These are phyloP conservation scores for Solanum piurae DNA, from an alignment of 257 asterid genomes.

Conservation along the genomic window DNA sequence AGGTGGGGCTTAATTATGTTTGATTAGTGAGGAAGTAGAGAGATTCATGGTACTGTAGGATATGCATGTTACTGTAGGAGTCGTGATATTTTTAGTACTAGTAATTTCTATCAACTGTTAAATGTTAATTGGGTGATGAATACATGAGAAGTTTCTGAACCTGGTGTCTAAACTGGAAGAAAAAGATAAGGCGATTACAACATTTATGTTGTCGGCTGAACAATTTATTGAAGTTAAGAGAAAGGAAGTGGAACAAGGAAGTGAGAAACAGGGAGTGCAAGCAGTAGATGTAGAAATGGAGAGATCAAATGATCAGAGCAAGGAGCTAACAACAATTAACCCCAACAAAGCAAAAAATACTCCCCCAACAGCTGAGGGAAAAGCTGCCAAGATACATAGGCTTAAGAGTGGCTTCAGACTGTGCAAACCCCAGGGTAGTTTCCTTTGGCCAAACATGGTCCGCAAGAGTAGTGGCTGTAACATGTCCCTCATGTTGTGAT, in stretches of 20 bases:
- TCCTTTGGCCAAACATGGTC: too few relatives aligned
- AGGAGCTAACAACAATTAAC: neutral
- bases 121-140: neutral
- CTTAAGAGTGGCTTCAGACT: too few relatives aligned
- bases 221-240: slow-evolving; percentile 16
- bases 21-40: neutral
- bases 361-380: slow-evolving; percentile 19
- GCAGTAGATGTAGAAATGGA: slow-evolving; percentile 11
- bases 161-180: slow-evolving; percentile 19
- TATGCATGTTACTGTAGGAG: neutral
- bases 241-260: slow-evolving; percentile 5
- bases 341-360: neutral
- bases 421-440: too few relatives aligned
- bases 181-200: slow-evolving; percentile 14
- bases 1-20: neutral
- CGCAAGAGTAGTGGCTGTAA: too few relatives aligned
- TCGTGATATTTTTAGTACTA: neutral
- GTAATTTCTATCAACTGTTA: neutral
- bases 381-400: too few relatives aligned
- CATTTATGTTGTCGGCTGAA: slow-evolving; percentile 36
- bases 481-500: too few relatives aligned
- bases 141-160: slow-evolving; percentile 46
- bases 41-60: neutral
- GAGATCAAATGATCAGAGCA: slow-evolving; percentile 11
- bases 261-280: slow-evolving; percentile 20